phyloP scores from a whole-genome alignment of 2,329 filamentous ascomycete genomes.

The Achaetomium macrosporum region DNA sequence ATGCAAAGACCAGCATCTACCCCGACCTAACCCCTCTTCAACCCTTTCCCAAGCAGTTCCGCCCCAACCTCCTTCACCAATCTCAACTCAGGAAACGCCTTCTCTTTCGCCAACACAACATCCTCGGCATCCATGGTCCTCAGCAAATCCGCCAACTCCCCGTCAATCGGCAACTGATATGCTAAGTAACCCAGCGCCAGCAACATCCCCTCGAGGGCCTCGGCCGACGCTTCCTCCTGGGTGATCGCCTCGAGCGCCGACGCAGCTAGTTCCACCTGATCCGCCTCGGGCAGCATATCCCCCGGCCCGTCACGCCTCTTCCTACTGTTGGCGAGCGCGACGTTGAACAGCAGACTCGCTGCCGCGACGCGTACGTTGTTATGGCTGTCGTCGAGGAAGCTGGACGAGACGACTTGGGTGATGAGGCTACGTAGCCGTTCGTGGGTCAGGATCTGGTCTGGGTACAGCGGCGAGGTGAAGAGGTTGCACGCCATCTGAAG shows the following conservation, averaged over 20 bases:
- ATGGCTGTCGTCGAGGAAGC: constrained; percentile 71
- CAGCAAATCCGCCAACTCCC: constrained; percentile 75
- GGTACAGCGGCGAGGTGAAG: constrained; percentile 69
- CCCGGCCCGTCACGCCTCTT: constrained; percentile 51
- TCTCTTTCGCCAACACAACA: constrained; percentile 54
- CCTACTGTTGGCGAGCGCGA: constrained; percentile 65
- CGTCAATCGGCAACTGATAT: constrained; percentile 63
- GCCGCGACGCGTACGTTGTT: constrained; percentile 73
- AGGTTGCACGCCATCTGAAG: constrained; percentile 81
- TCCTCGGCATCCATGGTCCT: constrained; percentile 68
- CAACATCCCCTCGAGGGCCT: constrained; percentile 71
- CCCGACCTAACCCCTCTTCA: constrained; percentile 30
- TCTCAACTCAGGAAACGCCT: constrained; percentile 48
- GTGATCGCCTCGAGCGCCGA: constrained; percentile 68
- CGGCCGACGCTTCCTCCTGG: constrained; percentile 54
- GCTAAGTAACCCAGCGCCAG: constrained; percentile 70
- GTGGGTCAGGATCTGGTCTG: constrained; percentile 54
- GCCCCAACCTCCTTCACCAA: constrained; percentile 51
- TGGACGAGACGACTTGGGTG: constrained; percentile 65
- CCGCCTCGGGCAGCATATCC: constrained; percentile 58
- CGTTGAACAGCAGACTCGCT: constrained; percentile 76
- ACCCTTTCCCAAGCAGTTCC: constrained; percentile 47
- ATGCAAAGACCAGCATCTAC: not conserved
- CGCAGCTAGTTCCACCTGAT: constrained; percentile 76
- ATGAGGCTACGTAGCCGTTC: constrained; percentile 50